Base-by-base conservation (phyloP, 2,329 filamentous ascomycete species). In the Colletotrichum cuscutae region DNA sequence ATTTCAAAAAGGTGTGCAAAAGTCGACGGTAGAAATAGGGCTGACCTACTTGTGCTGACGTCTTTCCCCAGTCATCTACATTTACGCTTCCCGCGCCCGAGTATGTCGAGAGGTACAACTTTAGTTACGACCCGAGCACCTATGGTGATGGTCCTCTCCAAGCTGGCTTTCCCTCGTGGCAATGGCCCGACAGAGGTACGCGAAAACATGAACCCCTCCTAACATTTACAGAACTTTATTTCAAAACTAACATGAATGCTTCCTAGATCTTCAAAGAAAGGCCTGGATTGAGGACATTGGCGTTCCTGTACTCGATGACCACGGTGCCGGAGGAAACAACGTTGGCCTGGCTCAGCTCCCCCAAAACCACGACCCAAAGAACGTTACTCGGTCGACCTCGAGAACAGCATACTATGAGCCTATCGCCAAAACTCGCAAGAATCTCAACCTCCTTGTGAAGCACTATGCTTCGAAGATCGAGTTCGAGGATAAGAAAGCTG, bases 1-100 rank as follows among this genome's bases (percentile, higher is more conserved):
- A 89, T 71, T 85, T 86, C 76, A 85, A 83, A 30, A 84, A 84
- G 76, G 81, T 84, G 73, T 37, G 35, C 35, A 37, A 37, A 32
- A 13, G 1, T 7, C 35, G 13, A 37, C 15, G 35, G 35, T 13
- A 5, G 5, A 37, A 12, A 37, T 3, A 11, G 15, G 12, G 35
- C 35, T 15, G 11, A 37, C 2, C 11, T 5, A 37, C 12, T 78
- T 0, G 30, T 75, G 0, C 84, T 84, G 1, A 78, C 76, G 0
- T 80, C 78, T 35, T 82, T 85, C 69, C 63, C 71, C 1, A 77
- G 76, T 1, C 79, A 77, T 1, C 6, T 35, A 76, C 5, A 73
- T 79, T 4, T 76, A 78, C n/a, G 67, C 79, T 19, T 73, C 83
- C 0, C 84, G 81, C 78, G 74, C 76, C 12, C 63, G 58, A 24